phyloP scores from a whole-genome alignment of 495 filamentous ascomycete species.

The Entonaema liquescens region DNA sequence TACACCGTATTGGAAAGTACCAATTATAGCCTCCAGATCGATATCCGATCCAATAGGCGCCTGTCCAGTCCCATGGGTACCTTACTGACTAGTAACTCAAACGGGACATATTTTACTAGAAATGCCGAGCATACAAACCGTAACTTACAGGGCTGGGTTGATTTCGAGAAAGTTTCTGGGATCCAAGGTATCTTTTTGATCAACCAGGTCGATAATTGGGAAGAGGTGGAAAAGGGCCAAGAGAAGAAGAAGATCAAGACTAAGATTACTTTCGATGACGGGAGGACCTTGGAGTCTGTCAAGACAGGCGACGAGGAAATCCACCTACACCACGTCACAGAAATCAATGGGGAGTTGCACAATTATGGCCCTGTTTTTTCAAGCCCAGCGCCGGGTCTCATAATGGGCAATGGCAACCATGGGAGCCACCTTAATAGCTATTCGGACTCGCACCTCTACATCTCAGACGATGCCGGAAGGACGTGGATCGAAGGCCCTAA shows the following conservation, averaged over 20 bases:
- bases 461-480: constrained; percentile 89
- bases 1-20: constrained; percentile 96
- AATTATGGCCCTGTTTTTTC: constrained; percentile 91
- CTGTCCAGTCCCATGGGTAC: constrained; percentile 77
- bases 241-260: constrained; percentile 72
- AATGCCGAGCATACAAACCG: constrained; percentile 94
- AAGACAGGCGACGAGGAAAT: constrained; percentile 68
- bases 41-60: constrained; percentile 75
- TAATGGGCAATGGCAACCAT: constrained; percentile 92
- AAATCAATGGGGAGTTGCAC: constrained; percentile 54
- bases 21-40: constrained; percentile 95
- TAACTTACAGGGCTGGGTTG: constrained; percentile 72
- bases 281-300: constrained; percentile 71
- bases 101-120: constrained; percentile 91
- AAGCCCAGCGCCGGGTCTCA: constrained; percentile 87
- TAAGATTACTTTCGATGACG: constrained; percentile 93
- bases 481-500: constrained; percentile 79
- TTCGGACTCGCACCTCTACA: constrained; percentile 75
- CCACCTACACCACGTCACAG: constrained; percentile 91
- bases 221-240: constrained; percentile 67
- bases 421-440: constrained; percentile 71
- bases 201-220: constrained; percentile 87
- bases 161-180: constrained; percentile 89
- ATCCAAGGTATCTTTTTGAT: constrained; percentile 93
- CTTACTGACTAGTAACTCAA: constrained; percentile 92